Conservation (phyloP, 129 eudicot genomes). For the Pseudognaphalium luteoalbum region DNA sequence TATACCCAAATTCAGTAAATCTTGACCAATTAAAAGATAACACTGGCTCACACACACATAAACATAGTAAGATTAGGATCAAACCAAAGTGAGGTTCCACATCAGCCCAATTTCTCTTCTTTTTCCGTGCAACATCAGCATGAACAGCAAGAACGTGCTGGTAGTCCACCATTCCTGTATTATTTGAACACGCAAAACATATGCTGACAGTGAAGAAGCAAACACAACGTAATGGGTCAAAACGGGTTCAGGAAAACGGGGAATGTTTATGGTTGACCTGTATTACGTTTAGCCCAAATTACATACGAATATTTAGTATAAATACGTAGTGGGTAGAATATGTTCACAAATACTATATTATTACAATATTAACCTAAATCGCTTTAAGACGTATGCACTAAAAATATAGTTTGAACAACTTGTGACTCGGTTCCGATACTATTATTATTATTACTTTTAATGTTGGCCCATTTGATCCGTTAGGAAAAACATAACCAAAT, state of each 20-base stretch:
- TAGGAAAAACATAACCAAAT: neutral
- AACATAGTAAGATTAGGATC: constrained; percentile 3
- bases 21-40: neutral
- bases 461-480: neutral
- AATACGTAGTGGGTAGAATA: neutral
- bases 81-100: constrained; percentile 71
- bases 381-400: neutral
- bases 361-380: neutral
- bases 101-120: constrained; percentile 79
- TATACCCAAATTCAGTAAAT: constrained; percentile 2
- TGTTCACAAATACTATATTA: too few relatives aligned
- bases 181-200: constrained; percentile 15
- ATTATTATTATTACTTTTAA: neutral
- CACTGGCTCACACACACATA: neutral
- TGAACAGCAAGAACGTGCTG: constrained; percentile 93
- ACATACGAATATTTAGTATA: neutral
- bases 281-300: neutral
- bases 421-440: neutral
- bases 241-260: neutral
- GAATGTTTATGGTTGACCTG: neutral
- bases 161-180: constrained; percentile 86
- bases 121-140: constrained; percentile 71
- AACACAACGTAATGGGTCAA: neutral
- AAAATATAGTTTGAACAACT: neutral
- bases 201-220: constrained; percentile 2